A percentile compares a stretch with the other conserved stretches of the same genome.
These are phyloP conservation scores for Trypanosoma rangeli DNA, from an alignment of 208 protist genomes.

Conservation along the genomic window DNA sequence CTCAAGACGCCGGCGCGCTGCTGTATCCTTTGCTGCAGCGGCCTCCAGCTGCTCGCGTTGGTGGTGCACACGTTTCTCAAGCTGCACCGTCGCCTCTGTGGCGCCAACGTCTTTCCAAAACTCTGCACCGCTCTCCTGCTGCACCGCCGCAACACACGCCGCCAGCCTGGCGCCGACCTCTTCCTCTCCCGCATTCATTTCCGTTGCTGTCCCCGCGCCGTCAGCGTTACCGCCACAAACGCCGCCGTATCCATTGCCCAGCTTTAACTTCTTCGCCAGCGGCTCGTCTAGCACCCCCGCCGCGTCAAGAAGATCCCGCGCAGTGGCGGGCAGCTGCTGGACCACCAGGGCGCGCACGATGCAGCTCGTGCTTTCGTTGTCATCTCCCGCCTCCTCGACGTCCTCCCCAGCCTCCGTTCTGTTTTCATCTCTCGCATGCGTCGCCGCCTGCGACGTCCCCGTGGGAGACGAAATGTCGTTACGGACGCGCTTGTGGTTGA, in stretches of 20 bases:
- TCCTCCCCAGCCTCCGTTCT: background rate
- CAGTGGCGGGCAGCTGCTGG: constrained; percentile 15
- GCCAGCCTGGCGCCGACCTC: constrained; percentile 3
- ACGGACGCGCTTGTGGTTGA: background rate
- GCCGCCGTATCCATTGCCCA: background rate
- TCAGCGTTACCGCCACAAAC: background rate
- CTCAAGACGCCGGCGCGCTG: background rate
- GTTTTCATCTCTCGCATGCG: background rate
- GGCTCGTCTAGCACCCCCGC: background rate
- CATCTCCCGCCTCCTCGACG: background rate
- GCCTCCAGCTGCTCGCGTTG: constrained; percentile 14
- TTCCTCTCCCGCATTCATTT: constrained; percentile 16
- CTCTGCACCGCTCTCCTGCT: constrained; percentile 3
- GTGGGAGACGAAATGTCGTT: background rate
- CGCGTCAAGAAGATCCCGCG: constrained; percentile 9
- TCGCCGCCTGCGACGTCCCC: constrained; percentile 4
- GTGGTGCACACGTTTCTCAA: constrained; percentile 23
- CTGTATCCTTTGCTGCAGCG: background rate
- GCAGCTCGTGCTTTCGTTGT: background rate
- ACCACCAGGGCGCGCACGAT: constrained; percentile 22
- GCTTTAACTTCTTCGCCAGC: background rate
- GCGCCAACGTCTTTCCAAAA: constrained; percentile 21
- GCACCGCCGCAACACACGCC: constrained; percentile 1
- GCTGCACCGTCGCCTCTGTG: constrained; percentile 22
- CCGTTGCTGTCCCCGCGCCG: background rate